These are phyloP conservation scores for Fomitopsis serialis DNA, from an alignment of 768 basidiomycete genomes.

Conservation along the genomic window DNA sequence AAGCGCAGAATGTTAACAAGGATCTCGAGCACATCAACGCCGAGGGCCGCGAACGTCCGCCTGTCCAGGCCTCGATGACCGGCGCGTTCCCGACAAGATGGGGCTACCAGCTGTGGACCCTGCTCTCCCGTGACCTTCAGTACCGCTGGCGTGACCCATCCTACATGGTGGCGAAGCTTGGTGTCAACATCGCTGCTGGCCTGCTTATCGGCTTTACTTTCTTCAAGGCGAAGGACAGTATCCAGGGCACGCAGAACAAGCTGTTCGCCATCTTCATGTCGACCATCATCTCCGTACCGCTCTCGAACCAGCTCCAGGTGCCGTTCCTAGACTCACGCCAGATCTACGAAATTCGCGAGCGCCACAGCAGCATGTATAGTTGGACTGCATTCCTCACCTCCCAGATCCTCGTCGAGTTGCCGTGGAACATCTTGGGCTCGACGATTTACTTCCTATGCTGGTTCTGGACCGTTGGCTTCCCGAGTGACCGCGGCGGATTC, in stretches of 20 bases:
- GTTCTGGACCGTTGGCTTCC: slow-evolving; percentile 43
- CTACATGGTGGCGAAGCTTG: slow-evolving; percentile 35
- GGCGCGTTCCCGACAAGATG: slow-evolving; percentile 34
- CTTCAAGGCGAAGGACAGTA: slow-evolving; percentile 28
- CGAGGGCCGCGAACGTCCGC: slow-evolving; percentile 27
- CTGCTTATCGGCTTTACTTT: slow-evolving; percentile 41
- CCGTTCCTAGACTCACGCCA: slow-evolving; percentile 33
- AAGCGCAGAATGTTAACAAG: slow-evolving; percentile 29
- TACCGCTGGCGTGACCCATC: slow-evolving; percentile 36
- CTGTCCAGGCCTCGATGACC: slow-evolving; percentile 19
- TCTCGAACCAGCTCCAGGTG: slow-evolving; percentile 38
- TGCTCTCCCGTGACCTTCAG: slow-evolving; percentile 27
- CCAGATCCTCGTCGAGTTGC: slow-evolving; percentile 34
- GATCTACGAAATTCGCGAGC: slow-evolving; percentile 37
- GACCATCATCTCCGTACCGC: slow-evolving; percentile 28
- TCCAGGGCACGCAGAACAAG: slow-evolving; percentile 38
- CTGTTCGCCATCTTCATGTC: slow-evolving; percentile 38
- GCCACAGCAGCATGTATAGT: slow-evolving; percentile 36
- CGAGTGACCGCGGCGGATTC: slow-evolving; percentile 32
- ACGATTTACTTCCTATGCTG: slow-evolving; percentile 42
- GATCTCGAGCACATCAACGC: slow-evolving; percentile 41
- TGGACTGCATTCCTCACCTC: slow-evolving; percentile 33
- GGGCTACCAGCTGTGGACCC: slow-evolving; percentile 29
- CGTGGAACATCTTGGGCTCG: slow-evolving; percentile 37
- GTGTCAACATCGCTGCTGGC: slow-evolving; percentile 27